Evolutionary conservation across 2,329 filamentous ascomycete genomes (phyloP), one percentile per base, ranked within the genome.

Genomic region (Penicillium sp.): DNA sequence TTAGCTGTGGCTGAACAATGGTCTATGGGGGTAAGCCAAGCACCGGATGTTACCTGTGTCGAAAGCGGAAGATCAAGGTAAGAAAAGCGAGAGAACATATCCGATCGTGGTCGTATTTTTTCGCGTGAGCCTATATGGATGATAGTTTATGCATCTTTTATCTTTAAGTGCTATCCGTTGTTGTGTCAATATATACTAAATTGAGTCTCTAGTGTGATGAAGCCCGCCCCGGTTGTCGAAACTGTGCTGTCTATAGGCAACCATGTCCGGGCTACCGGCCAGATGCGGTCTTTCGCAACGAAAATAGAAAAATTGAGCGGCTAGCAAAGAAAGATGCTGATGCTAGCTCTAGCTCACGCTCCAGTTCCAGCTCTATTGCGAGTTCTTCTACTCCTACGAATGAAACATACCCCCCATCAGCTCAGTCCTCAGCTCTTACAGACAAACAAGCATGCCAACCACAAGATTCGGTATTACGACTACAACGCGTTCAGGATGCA

Each of bases 11-110:
- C 16, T 64, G 56, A 66, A 70, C 43, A 40, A 79, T 79, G 77
- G 77, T 79, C 52, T 79, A 79, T 70, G 73, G 72, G 48, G 75
- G 75, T 13, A 77, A 73, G 57, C 74, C 75, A 46, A 78, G 75
- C 65, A 76, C 73, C 40, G 75, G 75, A 66, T 78, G 75, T 70
- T 68, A 75, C 68, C 63, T 77, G 57, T 78, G 75, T 68, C 75
- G 75, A 60, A 76, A 73, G 57, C 70, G 75, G 58, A 78, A 77
- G 65, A 75, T 78, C 60, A 77, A 76, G 74, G 75, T 77, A 71
- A 63, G 68, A 43, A 25, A 11, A 22, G 19, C 19, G 40, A 43
- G n/a, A 66, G 58, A 49, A 55, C 42, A 33, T n/a, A 13, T 42
- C 26, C 6, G 49, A 58, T 38, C 26, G 35, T n/a, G 19, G 8